Percentiles rank a stretch among this genome's conserved stretches.
Evolutionary conservation across 345 rosid genomes (phyloP).

Genomic region (Camelina hispida): DNA sequence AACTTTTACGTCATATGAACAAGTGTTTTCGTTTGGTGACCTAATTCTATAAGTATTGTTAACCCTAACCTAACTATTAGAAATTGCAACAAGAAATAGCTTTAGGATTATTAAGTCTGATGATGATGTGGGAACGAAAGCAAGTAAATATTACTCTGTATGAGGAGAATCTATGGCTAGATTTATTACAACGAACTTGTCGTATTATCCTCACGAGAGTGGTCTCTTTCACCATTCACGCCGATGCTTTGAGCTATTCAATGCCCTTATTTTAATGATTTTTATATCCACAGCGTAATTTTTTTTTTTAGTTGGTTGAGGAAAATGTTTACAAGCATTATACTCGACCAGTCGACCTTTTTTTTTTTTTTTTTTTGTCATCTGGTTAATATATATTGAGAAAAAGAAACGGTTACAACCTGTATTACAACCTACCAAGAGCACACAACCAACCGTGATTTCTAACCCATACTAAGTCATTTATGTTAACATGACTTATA

Average conservation of each 20-base stretch:
- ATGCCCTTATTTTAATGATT: not conserved
- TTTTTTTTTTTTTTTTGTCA: too few species aligned
- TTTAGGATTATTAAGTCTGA: conserved; percentile 22
- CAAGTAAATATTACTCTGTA: conserved; percentile 18
- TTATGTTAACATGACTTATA: too few species aligned
- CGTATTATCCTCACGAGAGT: conserved; percentile 19
- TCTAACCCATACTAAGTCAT: too few species aligned
- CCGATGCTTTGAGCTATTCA: conserved; percentile 2
- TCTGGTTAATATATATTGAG: too few species aligned
- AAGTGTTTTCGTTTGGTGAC: conserved; percentile 12
- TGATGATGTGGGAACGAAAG: conserved; percentile 25
- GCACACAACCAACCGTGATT: too few species aligned
- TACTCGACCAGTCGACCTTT: too few species aligned
- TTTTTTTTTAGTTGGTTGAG: not conserved
- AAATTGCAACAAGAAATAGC: not conserved
- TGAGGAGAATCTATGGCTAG: conserved; percentile 38
- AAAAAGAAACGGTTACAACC: too few species aligned
- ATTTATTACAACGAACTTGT: conserved; percentile 40
- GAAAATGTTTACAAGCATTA: too few species aligned
- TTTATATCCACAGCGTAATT: not conserved
- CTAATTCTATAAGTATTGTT: not conserved
- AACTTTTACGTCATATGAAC: not conserved
- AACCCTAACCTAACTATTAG: not conserved
- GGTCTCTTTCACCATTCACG: conserved; percentile 36
- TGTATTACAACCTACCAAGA: too few species aligned